A percentile compares a stretch with the other conserved stretches of the same genome.
These are phyloP conservation scores for Iris macrosiphon DNA, from an alignment of 106 monocot genomes.

Conservation along the genomic window DNA sequence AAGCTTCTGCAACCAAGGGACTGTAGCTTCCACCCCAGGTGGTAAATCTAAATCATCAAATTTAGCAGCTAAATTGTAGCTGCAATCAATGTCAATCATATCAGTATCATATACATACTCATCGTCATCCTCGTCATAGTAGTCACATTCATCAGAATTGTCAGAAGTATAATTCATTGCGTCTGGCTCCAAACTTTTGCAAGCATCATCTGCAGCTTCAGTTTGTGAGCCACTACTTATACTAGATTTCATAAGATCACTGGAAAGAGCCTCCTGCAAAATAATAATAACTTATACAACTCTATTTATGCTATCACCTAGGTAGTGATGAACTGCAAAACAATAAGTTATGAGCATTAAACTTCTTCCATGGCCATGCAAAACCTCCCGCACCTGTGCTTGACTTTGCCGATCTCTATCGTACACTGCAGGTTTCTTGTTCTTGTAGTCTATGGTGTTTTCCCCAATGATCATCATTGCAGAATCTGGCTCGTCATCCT, in stretches of 20 bases:
- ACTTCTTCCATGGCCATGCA: not conserved
- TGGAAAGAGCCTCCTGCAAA: not conserved
- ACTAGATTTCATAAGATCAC: not conserved
- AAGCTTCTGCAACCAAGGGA: not conserved
- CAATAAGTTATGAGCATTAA: no score
- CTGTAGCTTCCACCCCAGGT: not conserved
- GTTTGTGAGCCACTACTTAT: not conserved
- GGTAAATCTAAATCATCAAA: conserved; percentile 1
- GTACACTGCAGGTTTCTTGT: conserved; percentile 17
- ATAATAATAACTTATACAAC: not conserved
- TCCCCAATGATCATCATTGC: conserved; percentile 18
- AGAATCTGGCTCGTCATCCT: conserved; percentile 25
- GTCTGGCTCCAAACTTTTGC: not conserved
- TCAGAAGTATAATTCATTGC: not conserved
- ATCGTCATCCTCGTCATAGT: conserved; percentile 3
- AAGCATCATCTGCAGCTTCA: not conserved
- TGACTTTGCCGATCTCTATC: conserved; percentile 18
- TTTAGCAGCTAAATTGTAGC: not conserved
- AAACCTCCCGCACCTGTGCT: conserved; percentile 9
- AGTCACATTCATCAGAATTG: not conserved
- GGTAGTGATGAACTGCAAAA: not conserved
- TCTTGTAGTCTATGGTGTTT: conserved; percentile 16
- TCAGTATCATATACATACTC: conserved; percentile 5
- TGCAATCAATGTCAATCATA: not conserved
- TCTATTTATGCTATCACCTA: not conserved